Base-by-base conservation (phyloP, 345 rosid genomes). In the Diplotaxis tenuifolia region DNA sequence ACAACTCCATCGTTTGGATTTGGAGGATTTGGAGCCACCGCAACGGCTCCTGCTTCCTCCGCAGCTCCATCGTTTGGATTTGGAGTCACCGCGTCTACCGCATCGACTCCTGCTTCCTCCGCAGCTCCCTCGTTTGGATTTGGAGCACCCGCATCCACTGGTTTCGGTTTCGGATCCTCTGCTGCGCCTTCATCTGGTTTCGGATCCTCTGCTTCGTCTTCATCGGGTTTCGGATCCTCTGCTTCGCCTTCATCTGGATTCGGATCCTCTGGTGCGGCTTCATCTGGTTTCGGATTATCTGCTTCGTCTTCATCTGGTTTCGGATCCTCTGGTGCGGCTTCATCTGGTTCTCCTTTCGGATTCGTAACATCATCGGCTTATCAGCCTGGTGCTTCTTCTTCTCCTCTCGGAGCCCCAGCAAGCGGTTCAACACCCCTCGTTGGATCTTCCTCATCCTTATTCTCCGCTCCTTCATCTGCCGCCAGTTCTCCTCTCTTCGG, bases 401-500 rank as follows among this genome's bases (percentile, higher is more conserved):
- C 83, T 59, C 31, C 59, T 5, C 77, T 74, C 16, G 84, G 84
- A 47, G 72, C 76, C 14, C 28, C 77, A 29, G 25, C 69, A 2
- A 52, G 58, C 40, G 80, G 68, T 63, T 50, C 76, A 15, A 7
- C 79, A 29, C 1, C 76, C 3, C 60, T 67, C 32, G 70, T 84
- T 38, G 83, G 86, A 52, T 42, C 78, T 56, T 64, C 76, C 36
- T 18, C 76, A 16, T 6, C 78, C 12, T 50, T 65, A 65, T 69
- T 74, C 19, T 57, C 66, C 2, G 49, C 64, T 28, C 25, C 64
- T 5, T 65, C 78, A 49, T n/a, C 77, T 28, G 40, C 76, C 8
- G 38, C 80, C 14, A 56, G 34, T 52, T 7, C 83, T 5, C 59
- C 84, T 21, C 75, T 74, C 67, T 83, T 83, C 22, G 83, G 75